These are phyloP conservation scores for Fistulifera solaris DNA, from an alignment of 108 stramenopile species.

Conservation along the genomic window DNA sequence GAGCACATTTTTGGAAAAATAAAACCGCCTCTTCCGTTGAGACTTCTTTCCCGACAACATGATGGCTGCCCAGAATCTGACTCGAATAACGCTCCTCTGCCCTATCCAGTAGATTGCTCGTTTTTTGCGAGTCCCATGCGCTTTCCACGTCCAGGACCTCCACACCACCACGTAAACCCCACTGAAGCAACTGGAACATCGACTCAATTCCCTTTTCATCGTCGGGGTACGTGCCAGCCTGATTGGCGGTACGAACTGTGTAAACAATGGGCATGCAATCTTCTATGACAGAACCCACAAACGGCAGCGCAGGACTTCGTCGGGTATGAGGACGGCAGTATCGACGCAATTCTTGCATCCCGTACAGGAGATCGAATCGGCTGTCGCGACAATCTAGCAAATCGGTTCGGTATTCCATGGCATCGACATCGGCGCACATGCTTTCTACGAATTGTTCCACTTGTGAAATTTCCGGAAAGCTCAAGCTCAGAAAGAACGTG, in stretches of 20 bases:
- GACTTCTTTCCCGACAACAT: conserved; percentile 75
- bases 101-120: conserved; percentile 36
- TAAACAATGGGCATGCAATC: conserved; percentile 90
- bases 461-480: conserved; percentile 65
- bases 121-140: conserved; percentile 67
- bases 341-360: conserved; percentile 55
- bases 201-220: conserved; percentile 52
- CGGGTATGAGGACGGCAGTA: conserved; percentile 59
- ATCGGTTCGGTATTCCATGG: conserved; percentile 88
- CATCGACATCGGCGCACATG: conserved; percentile 85
- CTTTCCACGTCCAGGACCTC: conserved; percentile 96
- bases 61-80: conserved; percentile 85
- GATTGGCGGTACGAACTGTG: conserved; percentile 86
- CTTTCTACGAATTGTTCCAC: conserved; percentile 70
- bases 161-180: conserved; percentile 86
- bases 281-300: conserved; percentile 50
- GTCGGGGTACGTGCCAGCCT: conserved; percentile 93
- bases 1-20: conserved; percentile 79
- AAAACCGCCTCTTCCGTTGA: conserved; percentile 59
- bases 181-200: conserved; percentile 73
- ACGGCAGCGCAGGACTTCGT: conserved; percentile 70
- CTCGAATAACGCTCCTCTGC: conserved; percentile 71
- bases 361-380: conserved; percentile 74
- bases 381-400: conserved; percentile 55
- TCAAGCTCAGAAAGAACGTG: conserved; percentile 75